Evolutionary conservation across 148 eudicot genomes (phyloP).

Genomic region (Amaranthus palmeri): DNA sequence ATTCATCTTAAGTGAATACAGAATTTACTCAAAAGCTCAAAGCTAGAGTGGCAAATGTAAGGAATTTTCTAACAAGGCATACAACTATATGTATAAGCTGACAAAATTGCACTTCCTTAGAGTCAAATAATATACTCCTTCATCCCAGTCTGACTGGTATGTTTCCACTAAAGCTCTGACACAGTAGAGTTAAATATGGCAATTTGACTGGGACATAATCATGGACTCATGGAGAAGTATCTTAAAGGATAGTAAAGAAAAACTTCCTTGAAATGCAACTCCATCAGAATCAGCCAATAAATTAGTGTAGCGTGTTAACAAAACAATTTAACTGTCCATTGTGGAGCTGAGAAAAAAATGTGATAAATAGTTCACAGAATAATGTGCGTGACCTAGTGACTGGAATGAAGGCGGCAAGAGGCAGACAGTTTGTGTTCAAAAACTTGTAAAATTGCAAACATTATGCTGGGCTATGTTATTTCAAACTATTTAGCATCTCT

Average conservation of each 20-base stretch:
- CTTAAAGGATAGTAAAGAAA: not conserved
- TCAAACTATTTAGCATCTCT: not conserved
- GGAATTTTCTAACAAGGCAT: not conserved
- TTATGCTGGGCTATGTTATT: not conserved
- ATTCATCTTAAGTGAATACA: not conserved
- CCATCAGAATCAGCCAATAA: not conserved
- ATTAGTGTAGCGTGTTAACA: not conserved
- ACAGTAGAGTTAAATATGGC: not conserved
- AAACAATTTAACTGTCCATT: not conserved
- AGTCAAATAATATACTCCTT: not conserved
- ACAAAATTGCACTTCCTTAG: not conserved
- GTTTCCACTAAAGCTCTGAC: not conserved
- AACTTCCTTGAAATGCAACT: not conserved
- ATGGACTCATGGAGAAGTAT: not conserved
- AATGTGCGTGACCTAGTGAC: not conserved
- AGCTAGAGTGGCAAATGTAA: not conserved
- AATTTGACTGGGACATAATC: not conserved
- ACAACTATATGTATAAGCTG: not conserved
- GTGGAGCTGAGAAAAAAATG: not conserved
- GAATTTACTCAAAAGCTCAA: not conserved
- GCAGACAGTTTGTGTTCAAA: not conserved
- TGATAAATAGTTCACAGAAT: not conserved
- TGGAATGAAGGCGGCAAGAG: not conserved
- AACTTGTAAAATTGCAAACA: slow-evolving; percentile 3
- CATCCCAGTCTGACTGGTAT: no score